phyloP scores from a whole-genome alignment of 176 grass and related monocot species.

The Musa troglodytarum region DNA sequence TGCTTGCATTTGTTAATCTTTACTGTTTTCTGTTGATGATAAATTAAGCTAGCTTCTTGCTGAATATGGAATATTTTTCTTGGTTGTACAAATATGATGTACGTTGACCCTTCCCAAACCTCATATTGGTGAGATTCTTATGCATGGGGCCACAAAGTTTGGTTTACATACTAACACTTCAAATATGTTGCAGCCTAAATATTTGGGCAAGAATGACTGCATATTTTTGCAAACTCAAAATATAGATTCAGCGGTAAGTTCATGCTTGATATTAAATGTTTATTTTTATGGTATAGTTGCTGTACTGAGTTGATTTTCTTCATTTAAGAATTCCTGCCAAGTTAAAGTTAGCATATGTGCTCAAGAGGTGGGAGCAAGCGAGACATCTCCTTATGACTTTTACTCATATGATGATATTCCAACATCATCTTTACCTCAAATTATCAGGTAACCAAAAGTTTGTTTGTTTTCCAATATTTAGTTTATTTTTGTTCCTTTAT shows the following conservation, averaged over 20 bases:
- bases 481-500: slow-evolving; percentile 18
- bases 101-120: no score
- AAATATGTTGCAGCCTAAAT: slow-evolving; percentile 33
- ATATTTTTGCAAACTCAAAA: slow-evolving; percentile 62
- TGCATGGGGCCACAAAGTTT: no score
- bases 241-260: slow-evolving; percentile 48
- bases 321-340: slow-evolving; percentile 53
- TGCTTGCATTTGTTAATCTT: no score
- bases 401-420: slow-evolving; percentile 63
- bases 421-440: slow-evolving; percentile 48
- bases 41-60: no score
- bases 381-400: slow-evolving; percentile 48
- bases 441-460: slow-evolving; percentile 46
- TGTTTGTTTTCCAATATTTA: neutral
- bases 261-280: slow-evolving; percentile 6
- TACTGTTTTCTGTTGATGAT: no score
- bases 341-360: slow-evolving; percentile 53
- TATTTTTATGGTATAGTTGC: slow-evolving; percentile 21
- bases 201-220: slow-evolving; percentile 41
- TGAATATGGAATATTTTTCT: no score
- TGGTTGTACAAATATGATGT: no score
- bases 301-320: slow-evolving; percentile 22
- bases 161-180: no score
- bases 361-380: slow-evolving; percentile 52
- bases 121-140: no score